Percentiles rank a stretch among this genome's conserved stretches.
These are phyloP conservation scores for Anacardium occidentale DNA, from an alignment of 345 rosid genomes.

Conservation along the genomic window DNA sequence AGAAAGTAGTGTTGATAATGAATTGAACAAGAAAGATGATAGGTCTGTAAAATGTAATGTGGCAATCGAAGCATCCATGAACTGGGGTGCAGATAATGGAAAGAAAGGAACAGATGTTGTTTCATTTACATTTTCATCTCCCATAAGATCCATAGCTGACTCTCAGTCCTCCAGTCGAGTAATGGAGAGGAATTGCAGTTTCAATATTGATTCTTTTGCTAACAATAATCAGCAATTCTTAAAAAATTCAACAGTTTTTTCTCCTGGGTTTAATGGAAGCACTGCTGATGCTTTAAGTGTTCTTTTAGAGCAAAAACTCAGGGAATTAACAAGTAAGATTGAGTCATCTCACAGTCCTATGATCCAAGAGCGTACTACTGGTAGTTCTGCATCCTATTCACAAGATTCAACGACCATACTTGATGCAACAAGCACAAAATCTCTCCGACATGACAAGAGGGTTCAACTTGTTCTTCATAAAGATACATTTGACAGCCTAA, in stretches of 20 bases:
- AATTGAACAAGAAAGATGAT: slow-evolving; percentile 34
- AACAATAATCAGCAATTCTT: slow-evolving; percentile 23
- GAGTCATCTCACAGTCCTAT: slow-evolving; percentile 49
- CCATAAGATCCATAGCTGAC: slow-evolving; percentile 45
- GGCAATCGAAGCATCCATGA: slow-evolving; percentile 37
- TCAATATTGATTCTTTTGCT: slow-evolving; percentile 21
- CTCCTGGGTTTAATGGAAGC: slow-evolving; percentile 44
- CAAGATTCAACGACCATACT: slow-evolving; percentile 33
- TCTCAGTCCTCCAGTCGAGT: slow-evolving; percentile 31
- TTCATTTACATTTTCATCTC: slow-evolving; percentile 87
- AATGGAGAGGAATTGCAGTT: slow-evolving; percentile 28
- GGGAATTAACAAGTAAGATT: slow-evolving; percentile 60
- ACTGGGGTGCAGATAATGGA: slow-evolving; percentile 26
- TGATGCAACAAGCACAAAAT: slow-evolving; percentile 26
- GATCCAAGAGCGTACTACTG: slow-evolving; percentile 41
- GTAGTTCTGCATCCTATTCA: slow-evolving; percentile 31
- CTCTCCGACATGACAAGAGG: slow-evolving; percentile 31
- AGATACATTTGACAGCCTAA: slow-evolving; percentile 27
- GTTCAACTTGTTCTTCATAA: slow-evolving; percentile 36
- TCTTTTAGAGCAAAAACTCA: slow-evolving; percentile 75
- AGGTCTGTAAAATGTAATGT: slow-evolving; percentile 43
- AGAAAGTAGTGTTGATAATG: slow-evolving; percentile 33
- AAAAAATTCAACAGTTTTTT: slow-evolving; percentile 29
- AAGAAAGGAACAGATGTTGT: slow-evolving; percentile 65
- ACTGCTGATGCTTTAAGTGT: slow-evolving; percentile 54